Evolutionary conservation across 495 filamentous ascomycete species (phyloP).

Genomic region (Tuber brumale): DNA sequence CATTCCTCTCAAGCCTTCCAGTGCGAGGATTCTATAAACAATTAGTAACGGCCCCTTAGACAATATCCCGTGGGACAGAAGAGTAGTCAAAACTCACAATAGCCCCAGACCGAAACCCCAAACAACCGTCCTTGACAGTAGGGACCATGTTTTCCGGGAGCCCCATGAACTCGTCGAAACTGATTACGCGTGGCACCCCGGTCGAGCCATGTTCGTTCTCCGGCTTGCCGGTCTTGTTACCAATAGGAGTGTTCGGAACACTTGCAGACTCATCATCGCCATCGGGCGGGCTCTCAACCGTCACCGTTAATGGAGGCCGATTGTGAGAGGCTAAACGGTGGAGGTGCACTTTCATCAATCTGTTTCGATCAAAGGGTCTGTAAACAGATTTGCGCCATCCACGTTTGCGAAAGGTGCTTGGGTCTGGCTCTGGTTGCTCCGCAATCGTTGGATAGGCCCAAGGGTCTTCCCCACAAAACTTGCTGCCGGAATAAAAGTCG

Average conservation of each 20-base stretch:
- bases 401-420: slow-evolving; percentile 23
- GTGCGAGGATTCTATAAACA: slow-evolving; percentile 29
- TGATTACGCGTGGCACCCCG: not conserved
- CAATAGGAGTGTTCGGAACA: slow-evolving; percentile 11
- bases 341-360: slow-evolving; percentile 36
- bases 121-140: slow-evolving; percentile 32
- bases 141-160: slow-evolving; percentile 39
- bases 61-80: not conserved
- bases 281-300: slow-evolving; percentile 1
- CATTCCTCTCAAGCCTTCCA: slow-evolving; percentile 31
- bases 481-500: slow-evolving; percentile 27
- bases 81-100: slow-evolving; percentile 26
- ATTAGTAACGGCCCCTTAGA: not conserved
- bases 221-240: not conserved
- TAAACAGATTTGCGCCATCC: slow-evolving; percentile 31
- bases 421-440: slow-evolving; percentile 20
- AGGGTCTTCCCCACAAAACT: slow-evolving; percentile 17
- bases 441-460: slow-evolving; percentile 18
- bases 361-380: slow-evolving; percentile 17
- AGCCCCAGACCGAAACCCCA: slow-evolving; percentile 36
- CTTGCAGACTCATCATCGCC: slow-evolving; percentile 21
- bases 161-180: slow-evolving; percentile 34
- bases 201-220: not conserved
- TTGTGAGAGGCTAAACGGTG: slow-evolving; percentile 23
- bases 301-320: slow-evolving; percentile 12